Conservation (phyloP, 768 basidiomycete species). For the Pulveroboletus ravenelii region DNA sequence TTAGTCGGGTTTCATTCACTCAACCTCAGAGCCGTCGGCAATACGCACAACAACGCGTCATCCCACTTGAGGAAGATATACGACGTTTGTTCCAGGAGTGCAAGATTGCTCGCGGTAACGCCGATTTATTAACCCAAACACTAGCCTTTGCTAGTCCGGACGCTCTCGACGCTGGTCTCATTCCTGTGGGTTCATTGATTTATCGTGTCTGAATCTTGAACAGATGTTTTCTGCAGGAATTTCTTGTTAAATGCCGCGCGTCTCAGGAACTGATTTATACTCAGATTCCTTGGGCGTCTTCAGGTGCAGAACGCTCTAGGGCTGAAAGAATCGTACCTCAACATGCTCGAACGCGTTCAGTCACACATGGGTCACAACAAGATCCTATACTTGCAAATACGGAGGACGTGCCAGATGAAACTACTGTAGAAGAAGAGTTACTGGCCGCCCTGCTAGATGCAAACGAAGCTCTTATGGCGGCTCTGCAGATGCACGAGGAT, state of each 20-base stretch:
- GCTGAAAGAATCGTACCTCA: conserved; percentile 20
- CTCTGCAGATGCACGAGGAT: conserved; percentile 73
- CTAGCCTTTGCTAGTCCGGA: conserved; percentile 67
- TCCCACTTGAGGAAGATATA: conserved; percentile 83
- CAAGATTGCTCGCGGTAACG: conserved; percentile 78
- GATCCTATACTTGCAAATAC: conserved; percentile 21
- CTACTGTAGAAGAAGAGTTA: conserved; percentile 71
- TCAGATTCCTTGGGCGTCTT: conserved; percentile 89
- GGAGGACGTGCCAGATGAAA: conserved; percentile 36
- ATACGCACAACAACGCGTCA: conserved; percentile 35
- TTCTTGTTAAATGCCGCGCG: conserved; percentile 68
- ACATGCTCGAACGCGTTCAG: conserved; percentile 15
- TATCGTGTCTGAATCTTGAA: background rate
- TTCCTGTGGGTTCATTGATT: conserved; percentile 46
- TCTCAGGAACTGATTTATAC: conserved; percentile 83
- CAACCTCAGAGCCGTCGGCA: conserved; percentile 14
- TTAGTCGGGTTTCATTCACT: background rate
- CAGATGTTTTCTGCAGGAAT: conserved; percentile 54
- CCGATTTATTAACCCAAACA: conserved; percentile 65
- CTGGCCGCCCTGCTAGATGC: conserved; percentile 69
- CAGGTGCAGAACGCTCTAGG: conserved; percentile 72
- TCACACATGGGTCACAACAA: conserved; percentile 18
- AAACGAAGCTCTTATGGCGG: conserved; percentile 65
- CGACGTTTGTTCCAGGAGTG: conserved; percentile 81
- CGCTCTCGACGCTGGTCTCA: conserved; percentile 58